A percentile compares a stretch with the other conserved stretches of the same genome.
phyloP scores from a whole-genome alignment of 1,284 basidiomycete species.

The Melampsora larici-populina region DNA sequence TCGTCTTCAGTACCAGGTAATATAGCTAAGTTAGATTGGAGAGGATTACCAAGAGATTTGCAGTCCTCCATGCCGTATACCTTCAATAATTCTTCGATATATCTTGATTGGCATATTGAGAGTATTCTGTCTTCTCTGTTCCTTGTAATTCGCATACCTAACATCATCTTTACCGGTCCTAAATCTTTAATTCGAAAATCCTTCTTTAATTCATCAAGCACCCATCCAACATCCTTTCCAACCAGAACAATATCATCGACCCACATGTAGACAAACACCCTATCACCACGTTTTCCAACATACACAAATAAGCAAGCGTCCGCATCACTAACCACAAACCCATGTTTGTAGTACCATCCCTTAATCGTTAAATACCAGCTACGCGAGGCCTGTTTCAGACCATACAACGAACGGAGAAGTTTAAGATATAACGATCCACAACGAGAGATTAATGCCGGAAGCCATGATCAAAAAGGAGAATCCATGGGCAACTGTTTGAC shows the following conservation, averaged over 20 bases:
- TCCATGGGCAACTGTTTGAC: background rate
- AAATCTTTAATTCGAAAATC: constrained; percentile 28
- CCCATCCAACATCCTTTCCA: constrained; percentile 9
- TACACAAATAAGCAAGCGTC: constrained; percentile 11
- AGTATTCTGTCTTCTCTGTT: background rate
- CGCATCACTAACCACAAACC: constrained; percentile 20
- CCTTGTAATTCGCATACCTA: constrained; percentile 13
- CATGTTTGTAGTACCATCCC: constrained; percentile 5
- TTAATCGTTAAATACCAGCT: constrained; percentile 23
- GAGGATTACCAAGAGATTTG: background rate
- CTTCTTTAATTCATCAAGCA: background rate
- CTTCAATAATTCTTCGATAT: constrained; percentile 4
- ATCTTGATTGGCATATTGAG: background rate
- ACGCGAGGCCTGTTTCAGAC: constrained; percentile 27
- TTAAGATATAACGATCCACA: constrained; percentile 2
- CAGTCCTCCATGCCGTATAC: background rate
- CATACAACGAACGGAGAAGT: constrained; percentile 44
- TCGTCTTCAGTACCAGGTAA: background rate
- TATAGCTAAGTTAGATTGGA: background rate
- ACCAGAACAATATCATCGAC: constrained; percentile 28
- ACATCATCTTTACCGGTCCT: constrained; percentile 5
- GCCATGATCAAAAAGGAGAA: too few species aligned
- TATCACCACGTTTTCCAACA: background rate
- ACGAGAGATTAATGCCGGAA: too few species aligned
- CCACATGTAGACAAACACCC: constrained; percentile 23